Base-by-base conservation (phyloP, 1,139 yeast genomes). In the Yamadazyma oceani region DNA sequence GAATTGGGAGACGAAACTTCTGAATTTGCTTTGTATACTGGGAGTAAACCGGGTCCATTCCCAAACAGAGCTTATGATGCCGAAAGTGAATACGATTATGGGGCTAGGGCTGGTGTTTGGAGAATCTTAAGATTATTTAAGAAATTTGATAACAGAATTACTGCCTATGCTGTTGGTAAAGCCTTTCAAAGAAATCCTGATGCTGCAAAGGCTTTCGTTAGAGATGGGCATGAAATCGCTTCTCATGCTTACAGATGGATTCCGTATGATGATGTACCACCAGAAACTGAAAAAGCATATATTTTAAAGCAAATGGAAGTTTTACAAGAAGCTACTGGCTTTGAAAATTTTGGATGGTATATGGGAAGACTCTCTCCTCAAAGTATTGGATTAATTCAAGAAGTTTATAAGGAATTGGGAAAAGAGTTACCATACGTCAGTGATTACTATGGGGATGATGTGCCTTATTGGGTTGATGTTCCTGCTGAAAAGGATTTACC, bases 221-320 rank as follows among this genome's bases (percentile, higher is more conserved):
- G 64, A 38, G 66, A 60, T 35, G 69, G 69, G 8, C 66, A 62
- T 44, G 69, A 64, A 40, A 59, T 64, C 39, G 69, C 66, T 5
- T 60, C 64, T 26, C 69, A 64, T 41, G 66, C 66, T 17, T 58
- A 60, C 40, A 53, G 68, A 42, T 64, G 69, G 69, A 56, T 62
- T 41, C 62, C 65, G 30, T 62, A 58, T 41, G 55, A 52, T 26
- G 52, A 43, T 17, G 35, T 43, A 16, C 9, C 44, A 3, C 53
- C 53, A 17, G 53, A 49, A 36, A 37, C 42, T 6, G 53, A 49
- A 35, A 49, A 49, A 30, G 50, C 52, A n/a, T 49, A 48, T 31
- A 49, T 49, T 24, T 33, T 39, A 26, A 42, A 44, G 31, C 51
- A 49, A 38, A 37, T 49, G 31, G 40, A 47, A 35, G 41, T 38